Base-by-base conservation (phyloP, 2,329 filamentous ascomycete species). In the Paracoccidioides brasiliensis region DNA sequence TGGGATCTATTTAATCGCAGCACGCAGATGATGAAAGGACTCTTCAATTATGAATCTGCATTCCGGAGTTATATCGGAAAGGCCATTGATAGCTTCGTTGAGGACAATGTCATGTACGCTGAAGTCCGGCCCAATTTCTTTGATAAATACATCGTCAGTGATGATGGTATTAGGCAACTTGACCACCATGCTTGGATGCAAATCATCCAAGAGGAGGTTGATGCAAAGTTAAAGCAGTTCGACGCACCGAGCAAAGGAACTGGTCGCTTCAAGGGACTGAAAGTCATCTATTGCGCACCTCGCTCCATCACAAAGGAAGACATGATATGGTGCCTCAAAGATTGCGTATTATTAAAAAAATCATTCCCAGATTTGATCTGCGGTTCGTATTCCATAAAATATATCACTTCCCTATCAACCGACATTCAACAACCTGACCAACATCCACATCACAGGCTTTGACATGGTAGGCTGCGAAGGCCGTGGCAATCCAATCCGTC, bases 381-480 rank as follows among this genome's bases (percentile, higher is more conserved):
- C 44, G 53, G 53, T 53, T 52, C 37, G 40, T 53, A n/a, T 12
- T 35, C 15, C 28, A 53, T 46, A 9, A 3, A 3, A 40, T 3
- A 15, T 3, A 42, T 12, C 32, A 32, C 32, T 38, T 30, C 14
- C 35, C 35, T 10, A 5, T 32, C 10, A 35, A 35, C 30, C 22
- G 10, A 14, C 3, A 15, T 4, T 9, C 28, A 41, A 30, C 38
- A 10, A 35, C 5, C 40, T 45, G 37, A 53, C 52, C 6, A 22
- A 42, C 38, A 38, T 12, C 33, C 4, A 4, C 1, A 28, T 15
- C n/a, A n/a, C 35, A 53, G 91, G 91, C 9, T 96, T 89, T 70
- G 91, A 97, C 69, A 73, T 96, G 8, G 90, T 95, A 4, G 90
- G 89, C 0, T 86, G 91, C 69, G 91, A 96, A 74, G 87, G 94